Base-by-base conservation (phyloP, 2,329 filamentous ascomycete genomes). In the Myriosclerotinia duriaeana region DNA sequence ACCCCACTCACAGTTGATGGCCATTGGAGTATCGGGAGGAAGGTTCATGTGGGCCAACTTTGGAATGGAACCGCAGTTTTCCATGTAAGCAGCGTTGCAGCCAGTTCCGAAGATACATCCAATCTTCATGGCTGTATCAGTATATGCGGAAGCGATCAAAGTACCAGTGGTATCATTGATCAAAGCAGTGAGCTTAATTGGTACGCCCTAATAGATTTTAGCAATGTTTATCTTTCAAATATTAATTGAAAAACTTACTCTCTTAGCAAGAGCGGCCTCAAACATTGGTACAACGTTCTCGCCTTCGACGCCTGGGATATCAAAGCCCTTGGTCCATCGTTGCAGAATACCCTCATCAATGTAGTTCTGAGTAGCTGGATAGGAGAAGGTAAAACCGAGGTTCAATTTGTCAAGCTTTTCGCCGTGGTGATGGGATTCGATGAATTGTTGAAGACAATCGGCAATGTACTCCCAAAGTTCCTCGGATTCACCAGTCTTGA, bases 161-260 rank as follows among this genome's bases (percentile, higher is more conserved):
- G 95, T 99, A 74, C 95, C 95, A 22, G 94, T 98, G 58, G 95
- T 99, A 78, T 99, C 95, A 78, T 99, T 99, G 80, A 98, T 95
- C 78, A 99, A 80, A 46, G 95, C 95, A 34, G 90, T 91, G 66
- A 98, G 83, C 80, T 93, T 96, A 80, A 98, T 96, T 56, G 94
- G 94, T 17, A 97, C 89, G 40, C 89, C 89, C 89, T 93, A 69
- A 44, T 36, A 59, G n/a, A 53, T 56, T 50, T 73, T 65, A 74
- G 72, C n/a, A 56, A 65, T 26, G 17, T 15, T 38, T 14, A 52
- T 64, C 15, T 48, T 30, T 46, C 15, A 38, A 59, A 48, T 12
- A 30, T 20, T n/a, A 68, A 20, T 30, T 8, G 30, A 44, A 34
- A 34, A 64, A 74, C 79, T 72, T 80, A 90, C 89, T 75, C 87